phyloP scores from a whole-genome alignment of 2,329 filamentous ascomycete genomes.

The Monilinia fructigena region DNA sequence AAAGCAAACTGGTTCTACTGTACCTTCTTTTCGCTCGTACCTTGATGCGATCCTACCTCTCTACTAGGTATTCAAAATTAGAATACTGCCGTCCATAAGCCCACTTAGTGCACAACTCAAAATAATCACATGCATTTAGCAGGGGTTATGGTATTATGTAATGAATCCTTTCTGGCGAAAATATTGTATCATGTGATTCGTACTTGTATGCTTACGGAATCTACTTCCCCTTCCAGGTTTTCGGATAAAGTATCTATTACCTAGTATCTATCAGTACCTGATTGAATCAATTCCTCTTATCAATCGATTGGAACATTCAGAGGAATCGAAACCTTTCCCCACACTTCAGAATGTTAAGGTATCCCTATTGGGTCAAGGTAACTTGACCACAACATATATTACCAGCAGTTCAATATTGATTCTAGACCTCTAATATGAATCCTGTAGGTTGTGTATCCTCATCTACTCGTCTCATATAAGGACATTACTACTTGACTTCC shows the following conservation, averaged over 20 bases:
- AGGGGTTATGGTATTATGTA: background rate
- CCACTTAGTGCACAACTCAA: constrained; percentile 17
- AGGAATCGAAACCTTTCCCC: background rate
- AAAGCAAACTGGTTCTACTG: constrained; percentile 9
- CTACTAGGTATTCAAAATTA: constrained; percentile 5
- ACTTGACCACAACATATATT: background rate
- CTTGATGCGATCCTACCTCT: constrained; percentile 11
- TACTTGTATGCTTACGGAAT: background rate
- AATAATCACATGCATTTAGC: constrained; percentile 17
- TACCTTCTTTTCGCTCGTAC: constrained; percentile 2
- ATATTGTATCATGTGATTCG: background rate
- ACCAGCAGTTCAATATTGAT: background rate
- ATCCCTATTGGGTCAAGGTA: background rate
- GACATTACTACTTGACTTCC: no score
- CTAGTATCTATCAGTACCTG: no score
- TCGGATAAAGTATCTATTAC: background rate
- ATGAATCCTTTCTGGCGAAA: background rate
- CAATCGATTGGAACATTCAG: background rate
- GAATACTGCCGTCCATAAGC: constrained; percentile 21
- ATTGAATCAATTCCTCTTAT: constrained; percentile 10
- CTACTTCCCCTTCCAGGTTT: background rate
- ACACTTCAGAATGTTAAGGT: constrained; percentile 4
- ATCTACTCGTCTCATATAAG: no score
- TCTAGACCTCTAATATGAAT: no score
- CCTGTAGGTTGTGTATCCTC: background rate